These are phyloP conservation scores for Fusarium sp. DNA, from an alignment of 2,329 filamentous ascomycete genomes.

Conservation along the genomic window DNA sequence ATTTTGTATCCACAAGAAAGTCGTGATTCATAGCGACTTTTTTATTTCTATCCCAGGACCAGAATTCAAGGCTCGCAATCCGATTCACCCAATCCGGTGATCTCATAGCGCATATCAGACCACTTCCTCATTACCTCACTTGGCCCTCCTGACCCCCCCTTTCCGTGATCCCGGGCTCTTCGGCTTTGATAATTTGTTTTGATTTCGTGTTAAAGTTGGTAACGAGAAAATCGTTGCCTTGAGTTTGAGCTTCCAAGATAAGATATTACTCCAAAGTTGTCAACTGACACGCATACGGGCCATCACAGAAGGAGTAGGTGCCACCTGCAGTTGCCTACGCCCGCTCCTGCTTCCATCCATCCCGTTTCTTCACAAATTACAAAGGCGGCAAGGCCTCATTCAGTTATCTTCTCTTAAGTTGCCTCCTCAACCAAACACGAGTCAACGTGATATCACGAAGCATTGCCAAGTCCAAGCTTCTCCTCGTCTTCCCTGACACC, in stretches of 20 bases:
- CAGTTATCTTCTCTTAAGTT: conserved; percentile 10
- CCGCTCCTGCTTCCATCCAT: conserved; percentile 16
- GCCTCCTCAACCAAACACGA: conserved; percentile 34
- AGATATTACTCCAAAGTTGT: conserved; percentile 4
- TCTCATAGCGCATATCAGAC: conserved; percentile 47
- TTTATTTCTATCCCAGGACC: neutral
- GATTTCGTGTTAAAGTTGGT: conserved; percentile 29
- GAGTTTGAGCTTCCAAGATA: conserved; percentile 2
- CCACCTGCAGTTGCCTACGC: conserved; percentile 22
- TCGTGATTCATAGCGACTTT: neutral
- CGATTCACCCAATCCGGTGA: conserved; percentile 27
- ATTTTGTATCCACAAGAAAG: neutral
- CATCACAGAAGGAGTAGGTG: conserved; percentile 28
- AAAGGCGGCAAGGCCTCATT: conserved; percentile 16
- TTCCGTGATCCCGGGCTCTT: conserved; percentile 13
- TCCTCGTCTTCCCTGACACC: conserved; percentile 35
- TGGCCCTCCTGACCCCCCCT: conserved; percentile 22
- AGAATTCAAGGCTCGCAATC: conserved; percentile 3
- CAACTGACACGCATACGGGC: conserved; percentile 24
- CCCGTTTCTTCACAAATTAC: conserved; percentile 1
- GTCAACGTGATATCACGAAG: conserved; percentile 40
- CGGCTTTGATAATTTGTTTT: conserved; percentile 34
- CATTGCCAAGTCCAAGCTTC: conserved; percentile 6
- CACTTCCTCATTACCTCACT: conserved; percentile 40
- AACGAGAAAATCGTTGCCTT: conserved; percentile 5